A percentile compares a stretch with the other conserved stretches of the same genome.
Conservation (phyloP, 306 rosid genomes). For the Crotalaria pallida region DNA sequence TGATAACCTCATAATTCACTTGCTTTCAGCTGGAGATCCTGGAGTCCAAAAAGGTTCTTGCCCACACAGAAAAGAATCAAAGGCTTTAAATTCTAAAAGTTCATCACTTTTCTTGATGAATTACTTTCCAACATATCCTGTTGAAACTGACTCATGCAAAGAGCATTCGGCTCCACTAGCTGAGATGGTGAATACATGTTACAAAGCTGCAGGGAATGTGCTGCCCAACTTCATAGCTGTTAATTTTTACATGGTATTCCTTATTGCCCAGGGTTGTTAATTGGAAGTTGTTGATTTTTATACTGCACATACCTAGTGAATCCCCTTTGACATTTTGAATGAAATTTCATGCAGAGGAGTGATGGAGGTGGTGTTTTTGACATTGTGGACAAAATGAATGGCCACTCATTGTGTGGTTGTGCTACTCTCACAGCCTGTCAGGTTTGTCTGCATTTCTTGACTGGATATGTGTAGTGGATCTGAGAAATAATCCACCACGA, state of each 20-base stretch:
- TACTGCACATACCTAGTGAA: not conserved
- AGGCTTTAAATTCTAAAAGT: constrained; percentile 63
- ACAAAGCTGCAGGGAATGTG: constrained; percentile 77
- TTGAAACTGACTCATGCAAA: constrained; percentile 87
- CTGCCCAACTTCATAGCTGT: constrained; percentile 89
- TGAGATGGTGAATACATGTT: constrained; percentile 79
- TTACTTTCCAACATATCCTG: constrained; percentile 92
- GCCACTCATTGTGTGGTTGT: constrained; percentile 82
- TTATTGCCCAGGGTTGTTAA: not conserved
- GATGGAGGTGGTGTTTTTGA: constrained; percentile 97
- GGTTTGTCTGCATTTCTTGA: constrained; percentile 52
- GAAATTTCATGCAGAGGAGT: constrained; percentile 71
- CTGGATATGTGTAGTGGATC: too few species aligned
- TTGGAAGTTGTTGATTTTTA: constrained; percentile 11
- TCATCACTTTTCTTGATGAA: constrained; percentile 74
- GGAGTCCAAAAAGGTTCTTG: constrained; percentile 74
- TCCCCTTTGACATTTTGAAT: constrained; percentile 27
- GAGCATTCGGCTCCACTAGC: constrained; percentile 91
- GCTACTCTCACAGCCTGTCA: constrained; percentile 78
- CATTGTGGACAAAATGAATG: constrained; percentile 80
- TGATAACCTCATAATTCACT: not conserved
- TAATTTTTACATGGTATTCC: constrained; percentile 88
- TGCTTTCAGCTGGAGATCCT: constrained; percentile 93
- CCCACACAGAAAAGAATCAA: constrained; percentile 86
- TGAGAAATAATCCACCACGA: too few species aligned